Evolutionary conservation across 257 asterid genomes (phyloP).

Genomic region (Solanum ossicruentum): DNA sequence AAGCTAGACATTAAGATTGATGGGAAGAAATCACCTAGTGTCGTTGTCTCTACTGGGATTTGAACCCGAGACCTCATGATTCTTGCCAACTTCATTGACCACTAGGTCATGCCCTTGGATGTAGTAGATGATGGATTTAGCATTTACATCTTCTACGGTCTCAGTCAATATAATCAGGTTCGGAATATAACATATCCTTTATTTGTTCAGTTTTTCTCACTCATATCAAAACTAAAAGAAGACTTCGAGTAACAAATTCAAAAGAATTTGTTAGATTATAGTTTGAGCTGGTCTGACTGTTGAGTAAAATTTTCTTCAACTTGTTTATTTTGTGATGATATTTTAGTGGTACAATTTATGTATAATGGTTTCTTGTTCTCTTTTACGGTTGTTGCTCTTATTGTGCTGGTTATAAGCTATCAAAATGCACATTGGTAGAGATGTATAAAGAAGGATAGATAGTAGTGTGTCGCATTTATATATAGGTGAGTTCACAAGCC

Average conservation of each 20-base stretch:
- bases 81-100: too few relatives aligned
- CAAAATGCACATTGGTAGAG: not conserved
- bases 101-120: too few relatives aligned
- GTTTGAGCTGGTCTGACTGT: not conserved
- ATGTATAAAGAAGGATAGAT: not conserved
- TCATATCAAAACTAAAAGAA: not conserved
- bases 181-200: conserved; percentile 1
- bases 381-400: not conserved
- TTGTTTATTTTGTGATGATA: not conserved
- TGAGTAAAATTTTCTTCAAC: not conserved
- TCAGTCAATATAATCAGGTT: conserved; percentile 33
- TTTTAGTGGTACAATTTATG: not conserved
- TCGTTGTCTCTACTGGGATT: too few relatives aligned
- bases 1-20: too few relatives aligned
- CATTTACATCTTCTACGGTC: conserved; percentile 15
- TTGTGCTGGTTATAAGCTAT: not conserved
- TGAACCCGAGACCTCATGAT: too few relatives aligned
- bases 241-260: not conserved
- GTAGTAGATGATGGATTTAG: too few relatives aligned
- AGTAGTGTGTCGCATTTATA: not conserved
- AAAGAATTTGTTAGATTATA: not conserved
- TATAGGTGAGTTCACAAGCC: not conserved
- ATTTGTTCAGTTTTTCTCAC: not conserved
- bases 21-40: too few relatives aligned
- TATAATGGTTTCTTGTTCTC: not conserved